Base-by-base conservation (phyloP, 805 yeast species). In the Priceomyces fermenticarens region DNA sequence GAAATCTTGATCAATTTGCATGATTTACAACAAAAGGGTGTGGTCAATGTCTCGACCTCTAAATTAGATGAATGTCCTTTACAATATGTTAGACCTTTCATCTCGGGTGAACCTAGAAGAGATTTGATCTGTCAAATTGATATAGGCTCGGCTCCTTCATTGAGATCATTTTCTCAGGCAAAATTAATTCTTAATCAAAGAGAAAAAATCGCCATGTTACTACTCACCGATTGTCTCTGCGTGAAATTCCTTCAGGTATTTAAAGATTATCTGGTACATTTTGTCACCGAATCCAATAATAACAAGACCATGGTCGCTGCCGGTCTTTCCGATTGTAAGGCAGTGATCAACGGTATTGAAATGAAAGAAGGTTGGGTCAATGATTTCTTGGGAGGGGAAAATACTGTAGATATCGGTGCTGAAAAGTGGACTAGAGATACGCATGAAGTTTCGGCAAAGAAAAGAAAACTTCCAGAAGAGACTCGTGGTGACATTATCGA, bases 1-100 rank as follows among this genome's bases (percentile, higher is more conserved):
- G 93, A 85, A 48, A 84, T 89, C 8, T 48, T 78, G 1, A 42
- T 87, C 2, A 57, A 68, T 20, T 44, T 81, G 29, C 48, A 57
- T 28, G 82, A 84, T 55, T 32, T 83, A 13, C 64, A 62, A 36
- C 54, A 57, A 16, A 56, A 59, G 25, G 75, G 80, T 1, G 37
- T 69, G 13, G 20, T 47, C 17, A 53, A 56, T 36, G 41, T 36
- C 17, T 52, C 63, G 2, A 13, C 16, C 4, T 15, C 38, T 6
- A 30, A 23, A 16, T 9, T 12, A 2, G 42, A 40, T 10, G 68
- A 63, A 42, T 42, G 41, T 10, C 59, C 63, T 3, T 15, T 58
- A 14, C 44, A 46, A 30, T 70, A 70, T 44, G 47, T 50, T 14
- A 46, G 74, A 36, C 75, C 74, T 2, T 54, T 47, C 44, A 46